Evolutionary conservation across 495 filamentous ascomycete genomes (phyloP).

Genomic region (Hypomontagnella monticulosa): DNA sequence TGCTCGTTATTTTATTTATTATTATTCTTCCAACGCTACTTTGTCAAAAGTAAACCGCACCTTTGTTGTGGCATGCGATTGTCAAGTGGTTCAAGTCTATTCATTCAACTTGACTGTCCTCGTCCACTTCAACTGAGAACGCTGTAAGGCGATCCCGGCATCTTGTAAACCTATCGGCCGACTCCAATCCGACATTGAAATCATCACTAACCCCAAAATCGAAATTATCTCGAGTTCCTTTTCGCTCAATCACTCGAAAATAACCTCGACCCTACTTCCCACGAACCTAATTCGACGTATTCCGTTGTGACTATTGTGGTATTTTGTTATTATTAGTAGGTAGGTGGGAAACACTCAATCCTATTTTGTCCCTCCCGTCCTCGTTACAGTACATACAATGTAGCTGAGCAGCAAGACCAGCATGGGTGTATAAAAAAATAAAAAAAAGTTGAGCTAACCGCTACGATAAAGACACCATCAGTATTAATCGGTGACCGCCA

Average conservation of each 20-base stretch:
- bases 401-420: not conserved
- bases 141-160: not conserved
- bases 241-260: no score
- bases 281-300: no score
- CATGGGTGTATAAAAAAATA: not conserved
- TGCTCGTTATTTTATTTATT: not conserved
- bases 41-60: not conserved
- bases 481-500: slow-evolving; percentile 3
- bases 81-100: slow-evolving; percentile 9
- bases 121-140: slow-evolving; percentile 2
- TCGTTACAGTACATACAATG: not conserved
- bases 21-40: slow-evolving; percentile 18
- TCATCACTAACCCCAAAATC: no score
- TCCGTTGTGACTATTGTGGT: no score
- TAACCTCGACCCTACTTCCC: no score
- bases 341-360: not conserved
- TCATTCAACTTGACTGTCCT: slow-evolving; percentile 9
- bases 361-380: not conserved
- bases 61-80: slow-evolving; percentile 10
- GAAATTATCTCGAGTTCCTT: no score
- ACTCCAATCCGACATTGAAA: not conserved
- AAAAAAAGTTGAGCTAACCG: not conserved
- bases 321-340: not conserved
- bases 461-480: not conserved
- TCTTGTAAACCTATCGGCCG: not conserved